A percentile compares a stretch with the other conserved stretches of the same genome.
Conservation (phyloP, 169 alveolate species). For the Eimeria acervulina region DNA sequence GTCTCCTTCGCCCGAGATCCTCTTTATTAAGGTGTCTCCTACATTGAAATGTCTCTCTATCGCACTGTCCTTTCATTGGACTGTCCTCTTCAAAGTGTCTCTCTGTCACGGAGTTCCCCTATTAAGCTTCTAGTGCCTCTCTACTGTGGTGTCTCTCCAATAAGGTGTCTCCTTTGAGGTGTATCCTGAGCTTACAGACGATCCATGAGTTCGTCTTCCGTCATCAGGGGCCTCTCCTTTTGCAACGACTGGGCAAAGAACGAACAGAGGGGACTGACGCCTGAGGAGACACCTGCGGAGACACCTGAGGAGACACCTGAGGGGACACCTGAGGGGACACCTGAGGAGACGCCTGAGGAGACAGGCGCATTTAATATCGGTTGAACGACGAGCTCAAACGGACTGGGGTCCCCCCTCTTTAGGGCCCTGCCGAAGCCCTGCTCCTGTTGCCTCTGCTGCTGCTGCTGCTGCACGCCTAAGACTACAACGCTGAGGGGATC, state of each 20-base stretch:
- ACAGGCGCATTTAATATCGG: neutral
- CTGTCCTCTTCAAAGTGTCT: neutral
- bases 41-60: neutral
- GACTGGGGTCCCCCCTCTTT: neutral
- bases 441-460: neutral
- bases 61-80: too few relatives aligned
- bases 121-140: neutral
- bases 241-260: neutral
- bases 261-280: neutral
- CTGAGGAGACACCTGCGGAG: constrained; percentile 51
- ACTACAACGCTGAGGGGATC: constrained; percentile 6
- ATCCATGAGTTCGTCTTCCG: neutral
- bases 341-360: constrained; percentile 23
- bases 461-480: constrained; percentile 57
- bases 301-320: neutral
- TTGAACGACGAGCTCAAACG: constrained; percentile 26
- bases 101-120: too few relatives aligned
- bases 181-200: constrained; percentile 23
- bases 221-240: neutral
- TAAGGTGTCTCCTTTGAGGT: neutral
- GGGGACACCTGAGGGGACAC: neutral
- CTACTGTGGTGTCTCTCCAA: neutral
- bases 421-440: neutral
- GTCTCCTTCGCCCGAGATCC: too few relatives aligned
- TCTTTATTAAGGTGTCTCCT: too few relatives aligned